Percentiles rank a stretch among this genome's conserved stretches.
phyloP scores from a whole-genome alignment of 2,329 filamentous ascomycete genomes.

The Phialophora tarda region DNA sequence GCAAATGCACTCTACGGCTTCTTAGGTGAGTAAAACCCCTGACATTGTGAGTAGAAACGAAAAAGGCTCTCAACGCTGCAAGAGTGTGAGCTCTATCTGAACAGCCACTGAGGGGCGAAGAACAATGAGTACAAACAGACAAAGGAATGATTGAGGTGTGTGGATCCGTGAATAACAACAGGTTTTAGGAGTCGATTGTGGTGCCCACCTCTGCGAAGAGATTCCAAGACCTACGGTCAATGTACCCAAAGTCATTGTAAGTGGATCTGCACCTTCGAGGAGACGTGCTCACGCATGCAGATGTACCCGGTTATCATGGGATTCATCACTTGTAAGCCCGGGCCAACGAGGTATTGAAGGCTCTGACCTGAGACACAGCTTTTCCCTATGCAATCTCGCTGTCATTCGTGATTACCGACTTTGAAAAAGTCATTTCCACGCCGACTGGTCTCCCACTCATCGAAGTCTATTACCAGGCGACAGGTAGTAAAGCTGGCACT shows the following conservation, averaged over 20 bases:
- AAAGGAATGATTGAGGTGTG: no score
- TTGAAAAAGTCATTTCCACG: conserved; percentile 48
- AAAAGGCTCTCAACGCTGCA: not conserved
- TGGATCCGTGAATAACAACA: not conserved
- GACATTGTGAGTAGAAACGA: not conserved
- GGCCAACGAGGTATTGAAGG: not conserved
- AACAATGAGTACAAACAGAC: no score
- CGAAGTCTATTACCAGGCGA: conserved; percentile 58
- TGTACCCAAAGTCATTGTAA: conserved; percentile 44
- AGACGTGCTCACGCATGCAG: conserved; percentile 3
- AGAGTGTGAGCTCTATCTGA: not conserved
- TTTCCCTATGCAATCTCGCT: conserved; percentile 41
- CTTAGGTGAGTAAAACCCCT: not conserved
- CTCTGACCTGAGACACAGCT: conserved; percentile 12
- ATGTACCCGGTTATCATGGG: conserved; percentile 46
- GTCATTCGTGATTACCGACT: conserved; percentile 51
- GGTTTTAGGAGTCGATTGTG: conserved; percentile 25
- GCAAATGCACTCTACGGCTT: conserved; percentile 35
- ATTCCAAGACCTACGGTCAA: conserved; percentile 45
- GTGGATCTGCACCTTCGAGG: not conserved
- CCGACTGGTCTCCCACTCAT: conserved; percentile 57
- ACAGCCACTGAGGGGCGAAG: no score
- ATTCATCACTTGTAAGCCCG: conserved; percentile 12
- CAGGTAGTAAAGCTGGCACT: conserved; percentile 50
- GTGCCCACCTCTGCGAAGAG: conserved; percentile 34